These are phyloP conservation scores for Pythium folliculosum DNA, from an alignment of 352 stramenopile genomes.

Conservation along the genomic window DNA sequence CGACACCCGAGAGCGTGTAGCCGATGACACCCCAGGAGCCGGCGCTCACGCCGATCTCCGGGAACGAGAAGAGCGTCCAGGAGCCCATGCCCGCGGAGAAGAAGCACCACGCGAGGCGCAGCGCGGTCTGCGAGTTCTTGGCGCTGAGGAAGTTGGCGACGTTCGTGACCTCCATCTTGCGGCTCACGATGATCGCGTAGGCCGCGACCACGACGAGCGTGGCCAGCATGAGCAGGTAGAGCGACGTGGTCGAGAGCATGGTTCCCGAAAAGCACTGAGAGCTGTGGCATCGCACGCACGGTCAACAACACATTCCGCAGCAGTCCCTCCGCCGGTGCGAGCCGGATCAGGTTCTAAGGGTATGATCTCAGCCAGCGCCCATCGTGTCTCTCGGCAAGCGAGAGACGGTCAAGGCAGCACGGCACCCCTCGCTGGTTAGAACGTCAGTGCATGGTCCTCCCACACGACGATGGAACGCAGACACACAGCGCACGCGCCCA, in stretches of 20 bases:
- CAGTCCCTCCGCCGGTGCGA: conserved; percentile 67
- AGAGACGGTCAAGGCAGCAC: neutral
- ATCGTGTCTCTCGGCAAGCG: no score
- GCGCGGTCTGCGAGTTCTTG: conserved; percentile 59
- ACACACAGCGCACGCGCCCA: neutral
- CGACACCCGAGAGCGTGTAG: conserved; percentile 63
- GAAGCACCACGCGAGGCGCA: conserved; percentile 73
- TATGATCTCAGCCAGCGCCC: conserved; percentile 58
- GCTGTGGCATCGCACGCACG: no score
- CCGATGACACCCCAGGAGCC: conserved; percentile 77
- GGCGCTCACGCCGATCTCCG: conserved; percentile 68
- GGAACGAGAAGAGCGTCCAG: conserved; percentile 76
- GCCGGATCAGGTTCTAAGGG: conserved; percentile 70
- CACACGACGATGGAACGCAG: neutral
- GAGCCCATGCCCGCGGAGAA: conserved; percentile 79
- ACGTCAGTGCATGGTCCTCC: conserved; percentile 6
- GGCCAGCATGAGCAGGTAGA: conserved; percentile 59
- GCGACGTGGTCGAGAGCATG: conserved; percentile 10
- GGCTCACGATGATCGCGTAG: conserved; percentile 73
- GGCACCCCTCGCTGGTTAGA: conserved; percentile 8
- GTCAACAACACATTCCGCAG: conserved; percentile 18
- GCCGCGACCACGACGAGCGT: conserved; percentile 60
- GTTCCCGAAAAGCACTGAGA: no score
- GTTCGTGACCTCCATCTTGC: conserved; percentile 50
- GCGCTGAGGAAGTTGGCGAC: conserved; percentile 72